Conservation (phyloP, 2,329 filamentous ascomycete genomes). For the Cercospora zeae-maydis region DNA sequence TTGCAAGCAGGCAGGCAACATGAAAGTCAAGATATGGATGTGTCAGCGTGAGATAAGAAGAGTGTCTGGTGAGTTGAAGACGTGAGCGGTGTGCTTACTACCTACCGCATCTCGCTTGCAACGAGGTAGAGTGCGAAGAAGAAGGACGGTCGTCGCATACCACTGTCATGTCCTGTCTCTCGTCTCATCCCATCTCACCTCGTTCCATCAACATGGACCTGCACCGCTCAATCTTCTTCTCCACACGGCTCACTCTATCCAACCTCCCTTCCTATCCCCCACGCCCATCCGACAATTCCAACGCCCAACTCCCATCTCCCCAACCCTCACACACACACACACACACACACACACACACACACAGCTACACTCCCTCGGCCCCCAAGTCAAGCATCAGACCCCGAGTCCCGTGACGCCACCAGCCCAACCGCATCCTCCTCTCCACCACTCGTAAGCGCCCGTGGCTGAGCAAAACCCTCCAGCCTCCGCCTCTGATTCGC, state of each 20-base stretch:
- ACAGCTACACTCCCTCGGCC: neutral
- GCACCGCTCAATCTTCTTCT: neutral
- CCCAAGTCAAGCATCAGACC: neutral
- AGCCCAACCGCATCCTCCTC: neutral
- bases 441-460: neutral
- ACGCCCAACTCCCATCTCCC: neutral
- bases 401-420: neutral
- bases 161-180: neutral
- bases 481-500: neutral
- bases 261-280: no score
- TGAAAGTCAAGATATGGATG: no score
- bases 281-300: neutral
- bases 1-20: neutral
- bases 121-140: neutral
- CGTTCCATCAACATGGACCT: neutral
- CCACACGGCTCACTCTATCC: neutral
- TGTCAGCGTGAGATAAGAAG: neutral
- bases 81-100: neutral
- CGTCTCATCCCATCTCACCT: neutral
- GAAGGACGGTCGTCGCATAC: neutral
- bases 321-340: neutral
- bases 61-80: neutral
- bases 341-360: no score
- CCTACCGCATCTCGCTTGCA: neutral
- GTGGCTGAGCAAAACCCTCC: neutral